Conservation (phyloP, 2,329 filamentous ascomycete genomes). For the Aspergillus arachidicola region DNA sequence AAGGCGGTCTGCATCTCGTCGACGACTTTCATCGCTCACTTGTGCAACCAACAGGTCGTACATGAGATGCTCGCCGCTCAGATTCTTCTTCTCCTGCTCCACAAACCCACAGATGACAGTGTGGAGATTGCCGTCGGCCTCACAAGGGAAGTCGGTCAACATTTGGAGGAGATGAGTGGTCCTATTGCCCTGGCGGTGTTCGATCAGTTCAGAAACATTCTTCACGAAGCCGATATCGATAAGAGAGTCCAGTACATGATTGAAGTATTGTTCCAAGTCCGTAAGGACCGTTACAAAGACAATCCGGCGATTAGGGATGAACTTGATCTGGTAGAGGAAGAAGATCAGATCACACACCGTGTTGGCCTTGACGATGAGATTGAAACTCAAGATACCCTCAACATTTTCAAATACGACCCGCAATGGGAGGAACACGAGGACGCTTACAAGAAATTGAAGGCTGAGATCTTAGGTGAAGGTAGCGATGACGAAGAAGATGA, state of each 20-base stretch:
- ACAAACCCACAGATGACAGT: slow-evolving; percentile 95
- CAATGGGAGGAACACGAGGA: slow-evolving; percentile 91
- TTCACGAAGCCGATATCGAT: slow-evolving; percentile 96
- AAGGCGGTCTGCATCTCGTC: slow-evolving; percentile 92
- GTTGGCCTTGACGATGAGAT: slow-evolving; percentile 80
- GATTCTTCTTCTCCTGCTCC: slow-evolving; percentile 85
- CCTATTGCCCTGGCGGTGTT: slow-evolving; percentile 88
- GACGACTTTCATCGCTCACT: slow-evolving; percentile 90
- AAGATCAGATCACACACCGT: slow-evolving; percentile 94
- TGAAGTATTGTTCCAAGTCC: slow-evolving; percentile 93
- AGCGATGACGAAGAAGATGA: slow-evolving; percentile 78
- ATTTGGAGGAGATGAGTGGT: slow-evolving; percentile 92
- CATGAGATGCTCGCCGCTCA: slow-evolving; percentile 93
- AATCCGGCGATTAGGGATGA: slow-evolving; percentile 90
- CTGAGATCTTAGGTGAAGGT: slow-evolving; percentile 91
- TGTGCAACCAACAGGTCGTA: slow-evolving; percentile 94
- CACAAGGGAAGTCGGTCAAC: slow-evolving; percentile 89
- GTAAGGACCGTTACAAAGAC: slow-evolving; percentile 96
- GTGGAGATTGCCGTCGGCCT: slow-evolving; percentile 96
- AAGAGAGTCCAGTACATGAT: slow-evolving; percentile 99
- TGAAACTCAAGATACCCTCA: slow-evolving; percentile 82
- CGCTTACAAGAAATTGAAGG: slow-evolving; percentile 85
- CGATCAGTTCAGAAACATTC: slow-evolving; percentile 90
- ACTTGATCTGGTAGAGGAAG: slow-evolving; percentile 92
- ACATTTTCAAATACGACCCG: slow-evolving; percentile 92